A percentile compares a stretch with the other conserved stretches of the same genome.
These are phyloP conservation scores for Shiraia bambusicola DNA, from an alignment of 2,329 filamentous ascomycete genomes.

Conservation along the genomic window DNA sequence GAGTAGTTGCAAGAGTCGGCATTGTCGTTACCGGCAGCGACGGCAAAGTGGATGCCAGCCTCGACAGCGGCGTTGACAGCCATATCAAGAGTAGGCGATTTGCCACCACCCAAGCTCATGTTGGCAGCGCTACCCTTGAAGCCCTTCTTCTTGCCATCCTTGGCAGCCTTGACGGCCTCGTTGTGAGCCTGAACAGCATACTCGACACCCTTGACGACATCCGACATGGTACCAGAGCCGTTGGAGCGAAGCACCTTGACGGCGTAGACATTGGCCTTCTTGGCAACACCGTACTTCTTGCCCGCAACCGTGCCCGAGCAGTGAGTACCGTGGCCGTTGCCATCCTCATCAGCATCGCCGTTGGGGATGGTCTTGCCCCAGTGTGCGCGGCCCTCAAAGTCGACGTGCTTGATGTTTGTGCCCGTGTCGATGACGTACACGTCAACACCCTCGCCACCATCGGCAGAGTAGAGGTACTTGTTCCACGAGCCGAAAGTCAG, in stretches of 20 bases:
- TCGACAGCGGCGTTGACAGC: slow-evolving; percentile 92
- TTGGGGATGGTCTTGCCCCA: slow-evolving; percentile 96
- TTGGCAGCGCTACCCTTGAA: slow-evolving; percentile 99
- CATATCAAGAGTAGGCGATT: slow-evolving; percentile 85
- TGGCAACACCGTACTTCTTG: slow-evolving; percentile 98
- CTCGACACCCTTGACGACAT: slow-evolving; percentile 98
- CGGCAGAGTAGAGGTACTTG: slow-evolving; percentile 91
- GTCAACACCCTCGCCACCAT: slow-evolving; percentile 95
- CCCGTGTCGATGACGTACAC: slow-evolving; percentile 99
- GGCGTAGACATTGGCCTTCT: slow-evolving; percentile 95
- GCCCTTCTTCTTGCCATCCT: slow-evolving; percentile 87
- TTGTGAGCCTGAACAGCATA: slow-evolving; percentile 81
- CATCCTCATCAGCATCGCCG: slow-evolving; percentile 83
- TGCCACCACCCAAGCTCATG: slow-evolving; percentile 98
- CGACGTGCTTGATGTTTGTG: slow-evolving; percentile 89
- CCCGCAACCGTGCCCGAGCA: slow-evolving; percentile 97
- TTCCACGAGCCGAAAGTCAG: slow-evolving; percentile 93
- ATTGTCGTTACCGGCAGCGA: slow-evolving; percentile 98
- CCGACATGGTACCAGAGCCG: slow-evolving; percentile 96
- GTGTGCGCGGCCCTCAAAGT: slow-evolving; percentile 91
- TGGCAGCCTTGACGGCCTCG: slow-evolving; percentile 73
- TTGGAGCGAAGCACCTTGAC: slow-evolving; percentile 98
- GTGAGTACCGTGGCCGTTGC: slow-evolving; percentile 98
- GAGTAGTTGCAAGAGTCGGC: slow-evolving; percentile 99
- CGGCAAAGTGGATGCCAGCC: slow-evolving; percentile 93